phyloP scores from a whole-genome alignment of 129 eudicot species.

The Smallanthus sonchifolius region DNA sequence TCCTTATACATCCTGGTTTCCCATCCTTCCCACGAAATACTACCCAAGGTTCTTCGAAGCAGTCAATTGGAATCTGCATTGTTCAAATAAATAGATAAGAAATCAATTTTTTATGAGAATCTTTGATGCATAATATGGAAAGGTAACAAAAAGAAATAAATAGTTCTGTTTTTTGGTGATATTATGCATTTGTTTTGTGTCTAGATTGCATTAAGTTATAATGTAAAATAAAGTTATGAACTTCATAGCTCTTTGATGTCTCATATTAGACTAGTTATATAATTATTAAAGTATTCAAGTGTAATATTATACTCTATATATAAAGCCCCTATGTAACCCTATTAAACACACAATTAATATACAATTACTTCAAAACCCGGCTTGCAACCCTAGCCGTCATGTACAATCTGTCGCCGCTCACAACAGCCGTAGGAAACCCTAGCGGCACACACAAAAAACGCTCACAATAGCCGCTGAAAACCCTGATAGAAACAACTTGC shows the following conservation, averaged over 20 bases:
- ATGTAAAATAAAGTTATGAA: neutral
- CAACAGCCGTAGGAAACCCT: no score
- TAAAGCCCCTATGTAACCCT: neutral
- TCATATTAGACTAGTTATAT: neutral
- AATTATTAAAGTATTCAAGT: no score
- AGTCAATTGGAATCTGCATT: slow-evolving; percentile 70
- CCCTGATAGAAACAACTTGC: no score
- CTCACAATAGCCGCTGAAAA: no score
- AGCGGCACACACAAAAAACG: no score
- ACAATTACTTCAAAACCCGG: no score
- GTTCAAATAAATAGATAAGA: neutral
- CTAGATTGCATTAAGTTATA: neutral
- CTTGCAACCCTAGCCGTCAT: no score
- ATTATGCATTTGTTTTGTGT: neutral
- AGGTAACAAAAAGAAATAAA: neutral
- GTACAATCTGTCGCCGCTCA: no score
- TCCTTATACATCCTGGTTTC: slow-evolving; percentile 86
- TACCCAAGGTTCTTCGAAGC: slow-evolving; percentile 98
- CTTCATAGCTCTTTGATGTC: neutral
- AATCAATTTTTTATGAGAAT: neutral
- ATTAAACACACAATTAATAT: no score
- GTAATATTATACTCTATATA: neutral
- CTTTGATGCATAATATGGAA: neutral
- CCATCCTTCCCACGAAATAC: slow-evolving; percentile 97
- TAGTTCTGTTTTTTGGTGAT: neutral